Evolutionary conservation across 2,329 filamentous ascomycete genomes (phyloP).

Genomic region (Epichloe baconii): DNA sequence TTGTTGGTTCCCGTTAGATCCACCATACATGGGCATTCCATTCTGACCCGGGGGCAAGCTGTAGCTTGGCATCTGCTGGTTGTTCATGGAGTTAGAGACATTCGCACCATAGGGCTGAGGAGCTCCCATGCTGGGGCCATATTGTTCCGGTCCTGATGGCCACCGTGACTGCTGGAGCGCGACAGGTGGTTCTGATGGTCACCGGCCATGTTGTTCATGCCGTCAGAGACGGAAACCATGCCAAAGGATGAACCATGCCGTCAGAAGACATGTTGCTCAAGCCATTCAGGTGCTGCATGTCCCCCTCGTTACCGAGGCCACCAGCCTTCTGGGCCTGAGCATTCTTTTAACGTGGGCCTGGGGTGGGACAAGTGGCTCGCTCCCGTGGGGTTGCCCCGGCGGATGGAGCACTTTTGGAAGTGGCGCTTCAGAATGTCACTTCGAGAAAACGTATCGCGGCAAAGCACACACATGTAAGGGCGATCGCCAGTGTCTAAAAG

Average conservation of each 20-base stretch:
- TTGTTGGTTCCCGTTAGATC: constrained; percentile 47
- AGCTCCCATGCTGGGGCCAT: constrained; percentile 38
- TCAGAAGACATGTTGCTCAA: constrained; percentile 45
- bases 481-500: constrained; percentile 82
- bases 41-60: constrained; percentile 52
- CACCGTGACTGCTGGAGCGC: constrained; percentile 44
- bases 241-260: constrained; percentile 43
- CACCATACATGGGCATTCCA: constrained; percentile 50
- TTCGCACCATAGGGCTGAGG: constrained; percentile 45
- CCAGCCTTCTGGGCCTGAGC: constrained; percentile 44
- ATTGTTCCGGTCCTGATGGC: constrained; percentile 42
- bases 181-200: constrained; percentile 47
- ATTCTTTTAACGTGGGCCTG: constrained; percentile 78
- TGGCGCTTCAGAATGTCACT: constrained; percentile 98
- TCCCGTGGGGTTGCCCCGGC: constrained; percentile 88
- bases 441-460: constrained; percentile 93
- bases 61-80: constrained; percentile 51
- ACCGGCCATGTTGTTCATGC: constrained; percentile 45
- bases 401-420: constrained; percentile 97
- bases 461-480: constrained; percentile 95
- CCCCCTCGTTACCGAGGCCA: constrained; percentile 38
- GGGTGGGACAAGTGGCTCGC: constrained; percentile 86
- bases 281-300: constrained; percentile 46
- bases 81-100: constrained; percentile 48
- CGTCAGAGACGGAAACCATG: constrained; percentile 42